Evolutionary conservation across 2,329 filamentous ascomycete species (phyloP).

Genomic region (Cercospora beticola): DNA sequence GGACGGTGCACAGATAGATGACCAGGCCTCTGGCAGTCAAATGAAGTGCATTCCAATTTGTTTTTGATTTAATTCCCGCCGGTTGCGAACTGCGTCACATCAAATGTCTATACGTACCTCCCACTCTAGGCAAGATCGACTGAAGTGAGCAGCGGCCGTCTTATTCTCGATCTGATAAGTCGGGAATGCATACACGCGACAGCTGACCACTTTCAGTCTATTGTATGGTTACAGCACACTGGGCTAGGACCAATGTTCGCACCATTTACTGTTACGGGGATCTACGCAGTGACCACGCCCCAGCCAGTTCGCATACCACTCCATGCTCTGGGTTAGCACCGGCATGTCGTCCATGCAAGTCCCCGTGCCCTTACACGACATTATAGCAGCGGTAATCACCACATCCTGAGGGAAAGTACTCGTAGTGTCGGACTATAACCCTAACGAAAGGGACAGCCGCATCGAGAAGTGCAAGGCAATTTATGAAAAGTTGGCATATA

Average conservation of each 20-base stretch:
- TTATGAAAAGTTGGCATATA: too few relatives aligned
- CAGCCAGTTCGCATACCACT: too few relatives aligned
- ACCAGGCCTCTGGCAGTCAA: neutral
- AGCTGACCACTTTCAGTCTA: neutral
- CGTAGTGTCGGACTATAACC: too few relatives aligned
- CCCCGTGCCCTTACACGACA: too few relatives aligned
- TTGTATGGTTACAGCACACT: neutral
- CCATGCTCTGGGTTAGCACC: too few relatives aligned
- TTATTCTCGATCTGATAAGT: neutral
- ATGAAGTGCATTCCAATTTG: neutral
- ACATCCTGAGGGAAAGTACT: too few relatives aligned
- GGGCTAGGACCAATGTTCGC: neutral
- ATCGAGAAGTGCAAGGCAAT: too few relatives aligned
- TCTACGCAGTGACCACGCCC: neutral
- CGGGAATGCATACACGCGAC: neutral
- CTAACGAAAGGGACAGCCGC: too few relatives aligned
- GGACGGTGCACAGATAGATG: neutral
- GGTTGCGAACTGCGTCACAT: neutral
- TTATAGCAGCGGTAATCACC: too few relatives aligned
- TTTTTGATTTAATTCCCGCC: neutral
- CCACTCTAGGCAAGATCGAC: neutral
- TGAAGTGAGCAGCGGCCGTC: neutral
- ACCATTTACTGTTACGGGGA: neutral
- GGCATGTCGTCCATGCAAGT: too few relatives aligned
- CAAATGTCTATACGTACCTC: neutral